Base-by-base conservation (phyloP, 495 filamentous ascomycete genomes). In the Amniculicola lignicola region DNA sequence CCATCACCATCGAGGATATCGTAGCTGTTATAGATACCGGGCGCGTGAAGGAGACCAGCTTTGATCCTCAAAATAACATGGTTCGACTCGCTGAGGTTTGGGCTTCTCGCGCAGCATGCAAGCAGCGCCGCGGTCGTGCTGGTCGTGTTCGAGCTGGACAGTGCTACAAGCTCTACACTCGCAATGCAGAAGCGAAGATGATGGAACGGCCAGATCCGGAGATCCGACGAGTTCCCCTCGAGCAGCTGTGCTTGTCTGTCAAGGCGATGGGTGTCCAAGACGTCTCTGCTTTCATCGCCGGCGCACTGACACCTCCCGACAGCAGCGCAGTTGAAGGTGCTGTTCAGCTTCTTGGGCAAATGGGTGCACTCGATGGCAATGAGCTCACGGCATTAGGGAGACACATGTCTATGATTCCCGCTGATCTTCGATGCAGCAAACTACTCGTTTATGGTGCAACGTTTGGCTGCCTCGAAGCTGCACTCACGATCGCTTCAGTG, bases 11-110 rank as follows among this genome's bases (percentile, higher is more conserved):
- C 45, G 88, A 93, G 52, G 93, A 98, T 63, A 86, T 97, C 28
- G 91, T 97, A 11, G 93, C 90, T 19, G 94, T 98, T 43, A 94
- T 98, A 46, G 93, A 98, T 65, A 90, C 86, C 5, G 93, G 93
- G 15, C 82, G 88, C 25, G 92, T 98, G 18, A 97, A 97, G 68
- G 93, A 98, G 71, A 97, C 91, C 0, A 90, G 85, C 61, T 98
- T 91, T 62, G 91, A 96, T 68, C 83, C 90, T 0, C 83, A 86
- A 53, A 91, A 87, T 69, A 95, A 95, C 69, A 93, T 97, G 82
- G 88, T 95, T 36, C 88, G 88, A 59, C 82, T 98, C 0, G 83
- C 89, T 61, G 93, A 98, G 72, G 88, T 89, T 0, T 98, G 91
- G 90, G 93, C 92, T 14, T 97, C 93, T 11, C 81, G 83, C 16